Conservation (phyloP, 768 basidiomycete species). For the Ephemerocybe angulata region DNA sequence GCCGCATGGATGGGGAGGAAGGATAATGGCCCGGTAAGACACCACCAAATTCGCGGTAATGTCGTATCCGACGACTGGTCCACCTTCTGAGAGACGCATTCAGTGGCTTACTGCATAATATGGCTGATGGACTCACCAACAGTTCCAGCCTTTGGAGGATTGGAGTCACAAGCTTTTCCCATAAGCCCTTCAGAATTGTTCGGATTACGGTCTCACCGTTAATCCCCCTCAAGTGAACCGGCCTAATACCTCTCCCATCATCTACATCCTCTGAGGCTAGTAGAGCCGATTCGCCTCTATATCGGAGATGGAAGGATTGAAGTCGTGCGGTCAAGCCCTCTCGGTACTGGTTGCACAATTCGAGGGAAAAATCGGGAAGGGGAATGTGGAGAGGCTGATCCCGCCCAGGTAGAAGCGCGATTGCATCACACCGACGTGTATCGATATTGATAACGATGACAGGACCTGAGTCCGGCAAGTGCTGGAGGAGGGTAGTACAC, state of each 20-base stretch:
- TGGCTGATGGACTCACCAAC: background rate
- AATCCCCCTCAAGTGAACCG: no score
- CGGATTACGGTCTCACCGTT: no score
- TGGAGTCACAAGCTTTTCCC: conserved; percentile 1
- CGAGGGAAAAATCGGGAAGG: conserved; percentile 1
- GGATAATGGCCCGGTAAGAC: conserved; percentile 2
- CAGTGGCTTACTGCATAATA: background rate
- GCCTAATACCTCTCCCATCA: no score
- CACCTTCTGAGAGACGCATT: background rate
- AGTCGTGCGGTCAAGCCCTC: background rate
- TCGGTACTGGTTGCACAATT: background rate
- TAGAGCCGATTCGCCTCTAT: conserved; percentile 13
- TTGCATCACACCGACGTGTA: conserved; percentile 4
- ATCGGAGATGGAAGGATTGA: conserved; percentile 2
- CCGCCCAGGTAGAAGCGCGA: conserved; percentile 1
- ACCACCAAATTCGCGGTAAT: background rate
- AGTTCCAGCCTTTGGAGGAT: conserved; percentile 7
- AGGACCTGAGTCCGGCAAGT: background rate
- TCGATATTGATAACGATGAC: conserved; percentile 8
- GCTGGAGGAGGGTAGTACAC: background rate
- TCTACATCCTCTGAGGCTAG: no score
- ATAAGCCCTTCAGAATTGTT: background rate
- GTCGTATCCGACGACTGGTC: background rate
- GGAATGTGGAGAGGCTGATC: conserved; percentile 4
- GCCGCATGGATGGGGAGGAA: conserved; percentile 9